Conservation (phyloP, 495 filamentous ascomycete genomes). For the Chaetomium cochliodes region DNA sequence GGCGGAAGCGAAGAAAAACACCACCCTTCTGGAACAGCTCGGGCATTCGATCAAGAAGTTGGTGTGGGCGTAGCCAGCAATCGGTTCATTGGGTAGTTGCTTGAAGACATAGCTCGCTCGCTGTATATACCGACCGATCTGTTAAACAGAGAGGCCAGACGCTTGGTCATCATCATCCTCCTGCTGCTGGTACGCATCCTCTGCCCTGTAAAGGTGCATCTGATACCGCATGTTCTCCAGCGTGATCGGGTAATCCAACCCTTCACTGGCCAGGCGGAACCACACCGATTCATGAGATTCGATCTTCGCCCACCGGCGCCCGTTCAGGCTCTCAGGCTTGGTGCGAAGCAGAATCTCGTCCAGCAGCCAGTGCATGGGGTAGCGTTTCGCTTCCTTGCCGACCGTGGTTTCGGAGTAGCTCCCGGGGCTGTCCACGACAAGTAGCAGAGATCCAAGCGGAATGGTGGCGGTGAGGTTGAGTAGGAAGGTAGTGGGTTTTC, state of each 20-base stretch:
- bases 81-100: background rate
- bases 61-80: conserved; percentile 68
- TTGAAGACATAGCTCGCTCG: background rate
- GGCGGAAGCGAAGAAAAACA: conserved; percentile 82
- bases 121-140: background rate
- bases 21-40: conserved; percentile 79
- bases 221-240: conserved; percentile 96
- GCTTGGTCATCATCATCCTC: conserved; percentile 5
- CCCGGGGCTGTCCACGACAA: conserved; percentile 91
- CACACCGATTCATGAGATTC: conserved; percentile 72
- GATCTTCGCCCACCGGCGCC: conserved; percentile 66
- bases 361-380: conserved; percentile 91
- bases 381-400: conserved; percentile 61
- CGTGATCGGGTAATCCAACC: conserved; percentile 72
- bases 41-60: conserved; percentile 86
- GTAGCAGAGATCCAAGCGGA: conserved; percentile 60
- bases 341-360: conserved; percentile 69
- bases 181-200: conserved; percentile 14
- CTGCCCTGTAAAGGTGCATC: conserved; percentile 68
- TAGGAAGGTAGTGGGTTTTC: conserved; percentile 71
- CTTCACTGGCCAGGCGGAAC: conserved; percentile 67
- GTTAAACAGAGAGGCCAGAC: background rate
- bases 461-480: conserved; percentile 59
- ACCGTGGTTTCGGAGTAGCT: conserved; percentile 80
- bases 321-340: conserved; percentile 29